A percentile compares a stretch with the other conserved stretches of the same genome.
Evolutionary conservation across 176 grass and related monocot genomes (phyloP).

Genomic region (Musa beccarii): DNA sequence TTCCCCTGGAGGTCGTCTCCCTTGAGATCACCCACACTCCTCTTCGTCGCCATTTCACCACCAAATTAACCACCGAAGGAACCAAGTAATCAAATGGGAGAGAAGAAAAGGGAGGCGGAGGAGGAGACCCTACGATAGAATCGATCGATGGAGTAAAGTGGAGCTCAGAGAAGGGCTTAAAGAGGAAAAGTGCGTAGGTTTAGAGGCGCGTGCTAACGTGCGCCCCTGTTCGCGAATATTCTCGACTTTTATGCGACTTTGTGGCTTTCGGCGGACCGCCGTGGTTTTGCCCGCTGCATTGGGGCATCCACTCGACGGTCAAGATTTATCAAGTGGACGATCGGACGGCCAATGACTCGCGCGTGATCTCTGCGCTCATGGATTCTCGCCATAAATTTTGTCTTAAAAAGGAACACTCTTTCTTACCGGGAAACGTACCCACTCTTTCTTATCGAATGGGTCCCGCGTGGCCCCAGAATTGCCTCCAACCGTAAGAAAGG

Average conservation of each 20-base stretch:
- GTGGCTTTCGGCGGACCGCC: background rate
- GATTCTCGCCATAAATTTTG: background rate
- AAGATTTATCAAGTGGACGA: background rate
- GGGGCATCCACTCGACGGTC: too few species aligned
- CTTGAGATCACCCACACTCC: constrained; percentile 64
- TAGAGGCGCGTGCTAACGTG: background rate
- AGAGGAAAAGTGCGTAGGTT: background rate
- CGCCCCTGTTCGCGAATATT: background rate
- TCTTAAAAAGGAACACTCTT: too few species aligned
- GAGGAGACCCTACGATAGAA: background rate
- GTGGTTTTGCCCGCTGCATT: background rate
- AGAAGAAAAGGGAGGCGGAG: background rate
- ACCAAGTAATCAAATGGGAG: background rate
- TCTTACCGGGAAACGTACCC: too few species aligned
- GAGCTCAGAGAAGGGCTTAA: background rate
- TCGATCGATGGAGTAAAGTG: background rate
- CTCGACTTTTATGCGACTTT: background rate
- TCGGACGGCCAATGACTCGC: background rate
- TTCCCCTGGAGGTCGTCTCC: constrained; percentile 82
- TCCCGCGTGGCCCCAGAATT: too few species aligned
- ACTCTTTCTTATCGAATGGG: too few species aligned
- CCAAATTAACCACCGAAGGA: background rate
- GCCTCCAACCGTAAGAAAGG: too few species aligned
- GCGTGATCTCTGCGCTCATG: background rate
- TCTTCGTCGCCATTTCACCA: constrained; percentile 73